Evolutionary conservation across 139 green algal genomes (phyloP).

Genomic region (Chlorella sorokiniana): DNA sequence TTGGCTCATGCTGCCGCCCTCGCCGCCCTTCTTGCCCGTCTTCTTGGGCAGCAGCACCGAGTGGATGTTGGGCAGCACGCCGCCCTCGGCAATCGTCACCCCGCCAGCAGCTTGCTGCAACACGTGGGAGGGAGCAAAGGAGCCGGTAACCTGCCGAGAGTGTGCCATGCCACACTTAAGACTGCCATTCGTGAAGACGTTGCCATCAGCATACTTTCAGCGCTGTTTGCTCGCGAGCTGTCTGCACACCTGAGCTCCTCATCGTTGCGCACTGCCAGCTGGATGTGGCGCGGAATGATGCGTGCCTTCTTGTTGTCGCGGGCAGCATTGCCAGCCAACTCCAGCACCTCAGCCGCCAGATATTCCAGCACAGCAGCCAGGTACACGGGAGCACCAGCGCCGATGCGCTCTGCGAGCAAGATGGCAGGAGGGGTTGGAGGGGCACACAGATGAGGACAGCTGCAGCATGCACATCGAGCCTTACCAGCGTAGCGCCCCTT

Average conservation of each 20-base stretch:
- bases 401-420: slow-evolving; percentile 30
- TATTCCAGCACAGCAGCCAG: slow-evolving; percentile 66
- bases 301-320: slow-evolving; percentile 87
- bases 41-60: slow-evolving; percentile 87
- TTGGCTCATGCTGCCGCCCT: slow-evolving; percentile 11
- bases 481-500: slow-evolving; percentile 61
- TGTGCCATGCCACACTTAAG: no score
- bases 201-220: no score
- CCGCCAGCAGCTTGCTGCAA: slow-evolving; percentile 78
- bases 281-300: slow-evolving; percentile 85
- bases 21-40: slow-evolving; percentile 65
- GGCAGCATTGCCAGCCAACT: slow-evolving; percentile 75
- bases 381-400: slow-evolving; percentile 35
- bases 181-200: no score
- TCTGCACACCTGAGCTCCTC: slow-evolving; percentile 46
- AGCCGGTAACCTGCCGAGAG: no score
- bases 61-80: slow-evolving; percentile 91
- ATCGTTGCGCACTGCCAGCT: slow-evolving; percentile 68
- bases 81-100: slow-evolving; percentile 82
- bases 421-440: no score
- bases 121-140: neutral
- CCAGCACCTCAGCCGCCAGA: slow-evolving; percentile 62
- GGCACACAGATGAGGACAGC: no score
- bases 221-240: neutral
- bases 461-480: neutral